phyloP scores from a whole-genome alignment of 2,329 filamentous ascomycete species.

The Myriosclerotinia scirpicola region DNA sequence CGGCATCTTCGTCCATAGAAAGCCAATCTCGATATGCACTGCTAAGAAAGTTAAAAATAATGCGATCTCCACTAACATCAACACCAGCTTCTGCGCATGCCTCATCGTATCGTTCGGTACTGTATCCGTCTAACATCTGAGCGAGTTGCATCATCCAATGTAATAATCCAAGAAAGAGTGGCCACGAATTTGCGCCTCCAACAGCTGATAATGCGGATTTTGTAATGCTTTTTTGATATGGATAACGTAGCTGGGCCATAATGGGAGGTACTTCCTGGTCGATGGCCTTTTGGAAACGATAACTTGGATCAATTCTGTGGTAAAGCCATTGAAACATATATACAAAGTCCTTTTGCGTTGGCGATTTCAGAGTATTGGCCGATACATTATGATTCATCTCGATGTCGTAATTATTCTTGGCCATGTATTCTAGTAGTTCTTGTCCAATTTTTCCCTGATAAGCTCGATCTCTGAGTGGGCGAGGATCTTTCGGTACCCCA shows the following conservation, averaged over 20 bases:
- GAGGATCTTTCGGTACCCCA: constrained; percentile 80
- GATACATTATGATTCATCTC: constrained; percentile 95
- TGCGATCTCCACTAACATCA: constrained; percentile 84
- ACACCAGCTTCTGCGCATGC: constrained; percentile 85
- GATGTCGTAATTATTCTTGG: constrained; percentile 93
- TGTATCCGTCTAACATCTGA: constrained; percentile 87
- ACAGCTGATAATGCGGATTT: constrained; percentile 95
- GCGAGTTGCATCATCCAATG: constrained; percentile 99
- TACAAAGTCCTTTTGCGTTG: constrained; percentile 97
- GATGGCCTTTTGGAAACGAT: constrained; percentile 90
- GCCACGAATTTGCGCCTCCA: constrained; percentile 89
- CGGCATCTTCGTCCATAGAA: constrained; percentile 83
- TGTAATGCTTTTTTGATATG: constrained; percentile 91
- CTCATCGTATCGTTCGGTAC: constrained; percentile 77
- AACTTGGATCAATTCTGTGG: constrained; percentile 89
- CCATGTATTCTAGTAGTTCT: constrained; percentile 87
- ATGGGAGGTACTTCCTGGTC: constrained; percentile 93
- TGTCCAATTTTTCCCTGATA: constrained; percentile 83
- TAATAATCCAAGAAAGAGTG: constrained; percentile 85
- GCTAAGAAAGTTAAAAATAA: constrained; percentile 91
- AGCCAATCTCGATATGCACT: constrained; percentile 93
- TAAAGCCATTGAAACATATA: constrained; percentile 98
- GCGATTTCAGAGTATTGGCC: constrained; percentile 86
- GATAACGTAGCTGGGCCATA: constrained; percentile 89
- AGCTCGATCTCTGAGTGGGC: constrained; percentile 76